A percentile compares a stretch with the other conserved stretches of the same genome.
Conservation (phyloP, 805 yeast species). For the Cyberlindnera meyerae region DNA sequence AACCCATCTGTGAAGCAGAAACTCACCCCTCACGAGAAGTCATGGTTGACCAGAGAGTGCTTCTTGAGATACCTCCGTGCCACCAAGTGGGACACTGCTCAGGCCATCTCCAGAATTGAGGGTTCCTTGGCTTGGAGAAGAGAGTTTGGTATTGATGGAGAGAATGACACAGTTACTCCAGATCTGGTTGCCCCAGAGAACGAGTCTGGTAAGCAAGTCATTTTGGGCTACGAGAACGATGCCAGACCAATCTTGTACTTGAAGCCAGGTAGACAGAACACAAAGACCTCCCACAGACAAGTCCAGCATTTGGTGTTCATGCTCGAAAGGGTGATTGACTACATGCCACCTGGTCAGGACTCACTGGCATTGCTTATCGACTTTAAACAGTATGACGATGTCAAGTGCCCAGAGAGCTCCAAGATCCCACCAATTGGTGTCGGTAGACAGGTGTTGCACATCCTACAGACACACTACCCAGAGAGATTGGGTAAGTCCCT, state of each 20-base stretch:
- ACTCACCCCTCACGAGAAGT: slow-evolving; percentile 57
- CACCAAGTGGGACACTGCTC: slow-evolving; percentile 77
- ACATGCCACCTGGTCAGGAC: slow-evolving; percentile 96
- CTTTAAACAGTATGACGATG: slow-evolving; percentile 67
- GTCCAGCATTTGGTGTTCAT: slow-evolving; percentile 93
- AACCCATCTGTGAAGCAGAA: slow-evolving; percentile 37
- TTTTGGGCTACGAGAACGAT: slow-evolving; percentile 86
- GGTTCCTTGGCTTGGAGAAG: slow-evolving; percentile 89
- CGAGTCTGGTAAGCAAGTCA: slow-evolving; percentile 88
- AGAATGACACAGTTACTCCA: slow-evolving; percentile 50
- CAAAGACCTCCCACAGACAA: slow-evolving; percentile 83
- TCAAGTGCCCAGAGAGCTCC: slow-evolving; percentile 36
- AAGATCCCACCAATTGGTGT: slow-evolving; percentile 85
- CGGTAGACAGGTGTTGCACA: slow-evolving; percentile 89
- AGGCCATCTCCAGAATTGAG: slow-evolving; percentile 69
- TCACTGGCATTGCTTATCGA: slow-evolving; percentile 87
- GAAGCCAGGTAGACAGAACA: slow-evolving; percentile 94
- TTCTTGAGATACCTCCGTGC: slow-evolving; percentile 87
- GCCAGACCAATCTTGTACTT: slow-evolving; percentile 89
- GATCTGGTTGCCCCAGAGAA: slow-evolving; percentile 60
- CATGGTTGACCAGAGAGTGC: slow-evolving; percentile 94
- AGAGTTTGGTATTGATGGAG: slow-evolving; percentile 71
- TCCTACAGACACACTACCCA: slow-evolving; percentile 95
- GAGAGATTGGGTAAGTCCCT: slow-evolving; percentile 93
- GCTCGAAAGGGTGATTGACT: slow-evolving; percentile 89